A percentile compares a stretch with the other conserved stretches of the same genome.
Evolutionary conservation across 306 rosid genomes (phyloP).

Genomic region (Quercus engelmannii): DNA sequence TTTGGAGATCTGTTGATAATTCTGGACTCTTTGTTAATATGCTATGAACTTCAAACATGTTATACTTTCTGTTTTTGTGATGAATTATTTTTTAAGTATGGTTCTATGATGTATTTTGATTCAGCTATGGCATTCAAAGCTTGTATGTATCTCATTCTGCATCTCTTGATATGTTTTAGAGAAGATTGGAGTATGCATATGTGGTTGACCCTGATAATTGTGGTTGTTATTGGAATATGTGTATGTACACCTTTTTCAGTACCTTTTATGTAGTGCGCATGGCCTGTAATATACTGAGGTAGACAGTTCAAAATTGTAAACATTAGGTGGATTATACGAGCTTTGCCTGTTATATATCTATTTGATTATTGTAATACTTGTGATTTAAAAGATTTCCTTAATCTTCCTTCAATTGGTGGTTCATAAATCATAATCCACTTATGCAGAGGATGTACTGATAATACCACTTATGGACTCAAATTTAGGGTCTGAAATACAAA

Average conservation of each 20-base stretch:
- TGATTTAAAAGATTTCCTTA: neutral
- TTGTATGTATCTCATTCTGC: neutral
- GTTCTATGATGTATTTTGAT: conserved; percentile 8
- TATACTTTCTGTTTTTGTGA: neutral
- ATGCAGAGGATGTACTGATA: neutral
- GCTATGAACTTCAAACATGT: neutral
- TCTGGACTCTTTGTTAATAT: conserved; percentile 14
- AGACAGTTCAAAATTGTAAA: neutral
- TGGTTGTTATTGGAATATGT: neutral
- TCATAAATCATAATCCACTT: neutral
- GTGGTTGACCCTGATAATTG: no score
- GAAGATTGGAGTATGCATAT: neutral
- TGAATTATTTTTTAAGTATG: neutral
- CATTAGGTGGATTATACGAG: conserved; percentile 15
- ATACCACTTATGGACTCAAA: neutral
- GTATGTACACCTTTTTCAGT: neutral
- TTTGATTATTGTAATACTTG: neutral
- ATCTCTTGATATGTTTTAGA: conserved; percentile 4
- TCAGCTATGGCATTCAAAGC: neutral
- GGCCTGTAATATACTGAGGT: conserved; percentile 15
- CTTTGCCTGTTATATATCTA: neutral
- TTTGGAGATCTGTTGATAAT: conserved; percentile 14
- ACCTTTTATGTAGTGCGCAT: neutral
- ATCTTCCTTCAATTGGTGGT: neutral
- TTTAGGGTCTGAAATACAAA: neutral